phyloP scores from a whole-genome alignment of 2,329 filamentous ascomycete species.

The Stemphylium beticola region DNA sequence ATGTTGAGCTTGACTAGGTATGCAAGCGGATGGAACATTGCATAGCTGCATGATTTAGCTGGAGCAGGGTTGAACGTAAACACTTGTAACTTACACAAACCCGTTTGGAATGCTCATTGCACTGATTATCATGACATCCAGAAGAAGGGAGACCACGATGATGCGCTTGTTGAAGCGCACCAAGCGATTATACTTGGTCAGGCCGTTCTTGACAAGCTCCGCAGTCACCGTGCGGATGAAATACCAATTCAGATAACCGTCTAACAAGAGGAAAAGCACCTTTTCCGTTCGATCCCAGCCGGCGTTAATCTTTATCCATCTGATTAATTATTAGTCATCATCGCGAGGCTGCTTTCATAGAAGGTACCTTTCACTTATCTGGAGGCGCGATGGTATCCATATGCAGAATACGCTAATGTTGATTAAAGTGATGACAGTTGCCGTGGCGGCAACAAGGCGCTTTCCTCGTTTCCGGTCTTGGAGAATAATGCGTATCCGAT shows the following conservation, averaged over 20 bases:
- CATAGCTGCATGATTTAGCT: slow-evolving; percentile 39
- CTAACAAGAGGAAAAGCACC: slow-evolving; percentile 31
- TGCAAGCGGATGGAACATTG: slow-evolving; percentile 56
- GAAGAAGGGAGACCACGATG: slow-evolving; percentile 31
- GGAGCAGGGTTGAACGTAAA: neutral
- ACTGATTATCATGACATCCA: slow-evolving; percentile 49
- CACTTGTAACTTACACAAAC: slow-evolving; percentile 40
- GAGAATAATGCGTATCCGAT: slow-evolving; percentile 36
- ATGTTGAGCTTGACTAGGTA: slow-evolving; percentile 56
- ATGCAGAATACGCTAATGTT: slow-evolving; percentile 41
- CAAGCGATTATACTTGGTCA: slow-evolving; percentile 34
- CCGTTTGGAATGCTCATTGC: slow-evolving; percentile 52
- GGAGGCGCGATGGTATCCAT: slow-evolving; percentile 38
- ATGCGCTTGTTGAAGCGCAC: slow-evolving; percentile 37
- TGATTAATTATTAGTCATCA: neutral
- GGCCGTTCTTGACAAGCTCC: slow-evolving; percentile 34
- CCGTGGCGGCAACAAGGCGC: slow-evolving; percentile 22
- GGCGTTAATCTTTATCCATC: slow-evolving; percentile 32
- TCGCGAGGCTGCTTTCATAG: neutral
- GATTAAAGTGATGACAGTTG: slow-evolving; percentile 26
- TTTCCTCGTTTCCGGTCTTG: slow-evolving; percentile 22
- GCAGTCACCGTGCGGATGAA: slow-evolving; percentile 34
- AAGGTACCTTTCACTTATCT: slow-evolving; percentile 25
- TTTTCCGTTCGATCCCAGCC: slow-evolving; percentile 40
- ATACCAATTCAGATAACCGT: slow-evolving; percentile 33